Conservation (phyloP, 768 basidiomycete genomes). For the Boletus tomentosulus region DNA sequence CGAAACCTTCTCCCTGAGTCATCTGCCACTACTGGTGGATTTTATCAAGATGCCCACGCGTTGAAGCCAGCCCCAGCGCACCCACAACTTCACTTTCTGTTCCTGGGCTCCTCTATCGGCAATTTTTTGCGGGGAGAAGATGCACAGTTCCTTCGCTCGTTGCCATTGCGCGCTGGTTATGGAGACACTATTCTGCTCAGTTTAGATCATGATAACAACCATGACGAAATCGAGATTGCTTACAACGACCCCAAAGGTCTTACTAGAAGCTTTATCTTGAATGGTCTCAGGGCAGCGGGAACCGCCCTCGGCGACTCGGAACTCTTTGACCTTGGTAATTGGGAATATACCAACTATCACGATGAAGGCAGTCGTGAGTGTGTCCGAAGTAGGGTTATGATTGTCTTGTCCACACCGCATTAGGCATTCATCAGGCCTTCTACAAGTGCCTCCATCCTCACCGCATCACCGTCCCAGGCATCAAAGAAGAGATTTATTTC, state of each 20-base stretch:
- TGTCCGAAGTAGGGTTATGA: slow-evolving; percentile 1
- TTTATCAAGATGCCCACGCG: not conserved
- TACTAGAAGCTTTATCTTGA: slow-evolving; percentile 79
- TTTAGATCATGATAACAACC: slow-evolving; percentile 80
- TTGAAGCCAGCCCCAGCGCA: slow-evolving; percentile 43
- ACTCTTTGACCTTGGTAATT: slow-evolving; percentile 62
- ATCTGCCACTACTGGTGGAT: slow-evolving; percentile 24
- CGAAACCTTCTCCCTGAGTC: slow-evolving; percentile 41
- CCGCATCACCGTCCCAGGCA: slow-evolving; percentile 47
- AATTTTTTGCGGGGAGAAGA: slow-evolving; percentile 78
- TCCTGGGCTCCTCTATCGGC: slow-evolving; percentile 88
- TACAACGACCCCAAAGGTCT: slow-evolving; percentile 80
- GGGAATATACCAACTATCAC: slow-evolving; percentile 65
- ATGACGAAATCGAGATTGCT: slow-evolving; percentile 69
- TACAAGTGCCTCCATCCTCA: slow-evolving; percentile 66
- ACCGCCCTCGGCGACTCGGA: slow-evolving; percentile 60
- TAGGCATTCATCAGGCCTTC: slow-evolving; percentile 83
- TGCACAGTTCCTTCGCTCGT: slow-evolving; percentile 64
- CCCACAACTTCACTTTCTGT: slow-evolving; percentile 75
- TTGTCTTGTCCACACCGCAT: not conserved
- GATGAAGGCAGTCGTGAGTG: slow-evolving; percentile 54
- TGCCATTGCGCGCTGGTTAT: slow-evolving; percentile 70
- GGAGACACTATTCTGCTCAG: slow-evolving; percentile 87
- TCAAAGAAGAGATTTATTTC: slow-evolving; percentile 47
- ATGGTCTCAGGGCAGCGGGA: slow-evolving; percentile 72